phyloP scores from a whole-genome alignment of 1,284 basidiomycete species.

The Pyrrhoderma noxium region DNA sequence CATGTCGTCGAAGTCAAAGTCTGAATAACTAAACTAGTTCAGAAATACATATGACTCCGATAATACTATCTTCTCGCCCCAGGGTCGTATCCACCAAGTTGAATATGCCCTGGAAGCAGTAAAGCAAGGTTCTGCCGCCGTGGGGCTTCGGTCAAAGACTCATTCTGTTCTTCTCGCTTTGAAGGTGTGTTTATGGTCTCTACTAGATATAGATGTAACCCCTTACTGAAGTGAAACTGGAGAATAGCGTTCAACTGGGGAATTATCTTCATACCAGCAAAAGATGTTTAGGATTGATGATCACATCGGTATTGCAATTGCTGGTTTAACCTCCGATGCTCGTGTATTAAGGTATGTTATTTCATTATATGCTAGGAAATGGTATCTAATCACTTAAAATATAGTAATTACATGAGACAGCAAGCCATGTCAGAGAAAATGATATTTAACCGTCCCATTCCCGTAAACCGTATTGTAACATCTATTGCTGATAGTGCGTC shows the following conservation, averaged over 20 bases:
- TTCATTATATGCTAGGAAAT: not conserved
- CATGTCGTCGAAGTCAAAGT: not conserved
- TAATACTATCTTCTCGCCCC: constrained; percentile 93
- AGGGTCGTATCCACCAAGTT: constrained; percentile 89
- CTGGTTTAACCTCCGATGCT: constrained; percentile 95
- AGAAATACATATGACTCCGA: constrained; percentile 94
- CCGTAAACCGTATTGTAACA: constrained; percentile 88
- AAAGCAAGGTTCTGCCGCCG: constrained; percentile 98
- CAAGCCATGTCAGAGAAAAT: constrained; percentile 95
- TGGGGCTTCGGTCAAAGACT: constrained; percentile 91
- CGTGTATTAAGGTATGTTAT: constrained; percentile 80
- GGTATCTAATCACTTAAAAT: constrained; percentile 4
- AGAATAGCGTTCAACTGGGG: constrained; percentile 89
- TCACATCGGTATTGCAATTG: constrained; percentile 98
- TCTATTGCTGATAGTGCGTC: constrained; percentile 89
- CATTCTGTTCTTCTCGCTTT: constrained; percentile 91
- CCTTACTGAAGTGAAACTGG: not conserved
- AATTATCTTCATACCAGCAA: constrained; percentile 97
- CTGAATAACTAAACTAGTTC: constrained; percentile 46
- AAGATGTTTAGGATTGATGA: constrained; percentile 99
- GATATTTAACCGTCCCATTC: constrained; percentile 91
- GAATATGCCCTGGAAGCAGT: constrained; percentile 99
- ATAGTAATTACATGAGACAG: constrained; percentile 98
- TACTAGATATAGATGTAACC: no score
- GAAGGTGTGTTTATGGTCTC: constrained; percentile 68